Evolutionary conservation across 768 basidiomycete species (phyloP), one percentile per base, ranked within the genome.

Genomic region (Mycena rosella): DNA sequence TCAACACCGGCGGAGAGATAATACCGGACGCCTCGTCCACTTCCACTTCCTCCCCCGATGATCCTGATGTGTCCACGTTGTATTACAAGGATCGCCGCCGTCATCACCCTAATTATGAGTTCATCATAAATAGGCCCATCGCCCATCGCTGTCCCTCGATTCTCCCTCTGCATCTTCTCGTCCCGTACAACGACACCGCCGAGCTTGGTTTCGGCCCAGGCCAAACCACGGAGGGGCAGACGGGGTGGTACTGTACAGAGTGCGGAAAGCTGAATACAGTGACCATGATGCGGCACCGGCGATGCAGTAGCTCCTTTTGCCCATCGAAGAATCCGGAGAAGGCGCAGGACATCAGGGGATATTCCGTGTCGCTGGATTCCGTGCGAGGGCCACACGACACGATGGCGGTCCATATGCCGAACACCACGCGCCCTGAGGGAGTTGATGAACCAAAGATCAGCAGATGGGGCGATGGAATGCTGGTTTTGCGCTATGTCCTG

Each of bases 241-340:
- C 74, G 29, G 88, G 87, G 9, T 89, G 86, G 87, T 82, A 80
- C 64, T 88, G 88, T 65, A 63, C 27, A 2, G 55, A 67, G 0
- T 88, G 88, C 63, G 87, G 87, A 27, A 79, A 83, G 72, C 73
- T 88, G 27, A 88, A 87, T 54, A 79, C 79, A 49, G 84, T 87
- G 70, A 68, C 65, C 15, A 76, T 78, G 51, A 77, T 88, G 75
- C 79, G 88, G 60, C 84, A 86, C 67, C 79, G 85, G 52, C 76
- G 78, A 67, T 89, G 88, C 72, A 68, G 73, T 15, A 84, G 83
- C 64, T 70, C 75, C 4, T 53, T 30, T 1, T 88, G 87, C 49
- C 77, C 74, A 8, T 59, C 67, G 20, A 63, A 58, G 48, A 29
- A 24, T 18, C 30, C 49, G 9, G 38, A 20, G 17, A n/a, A 30